Percentiles rank a stretch among this genome's conserved stretches.
Conservation (phyloP, 129 eudicot genomes). For the carrot (Daucus carota) region DNA sequence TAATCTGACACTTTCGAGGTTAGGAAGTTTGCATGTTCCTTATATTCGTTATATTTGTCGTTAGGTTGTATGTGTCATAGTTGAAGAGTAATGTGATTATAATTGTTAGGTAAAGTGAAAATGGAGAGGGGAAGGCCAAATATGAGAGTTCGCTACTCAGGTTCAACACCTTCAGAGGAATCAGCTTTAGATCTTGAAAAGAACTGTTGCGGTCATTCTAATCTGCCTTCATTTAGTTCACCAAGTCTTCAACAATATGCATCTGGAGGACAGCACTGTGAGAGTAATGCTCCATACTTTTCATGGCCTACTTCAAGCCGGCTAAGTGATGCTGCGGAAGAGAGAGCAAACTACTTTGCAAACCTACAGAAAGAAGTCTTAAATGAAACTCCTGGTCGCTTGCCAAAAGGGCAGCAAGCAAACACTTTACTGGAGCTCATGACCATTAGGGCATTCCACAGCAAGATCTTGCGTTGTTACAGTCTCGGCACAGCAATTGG, state of each 20-base stretch:
- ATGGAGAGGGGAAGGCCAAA: conserved; percentile 57
- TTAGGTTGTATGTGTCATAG: background rate
- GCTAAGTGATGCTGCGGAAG: conserved; percentile 84
- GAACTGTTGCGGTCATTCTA: conserved; percentile 44
- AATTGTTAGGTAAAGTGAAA: background rate
- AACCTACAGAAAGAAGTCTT: conserved; percentile 86
- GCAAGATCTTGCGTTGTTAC: conserved; percentile 80
- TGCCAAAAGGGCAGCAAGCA: conserved; percentile 93
- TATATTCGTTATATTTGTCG: background rate
- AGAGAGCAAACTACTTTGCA: conserved; percentile 75
- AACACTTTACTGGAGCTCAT: conserved; percentile 80
- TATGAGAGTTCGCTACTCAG: conserved; percentile 47
- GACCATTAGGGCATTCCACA: conserved; percentile 94
- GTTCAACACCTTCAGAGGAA: conserved; percentile 85
- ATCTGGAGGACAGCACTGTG: conserved; percentile 79
- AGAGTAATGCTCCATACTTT: conserved; percentile 81
- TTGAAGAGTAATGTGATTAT: background rate
- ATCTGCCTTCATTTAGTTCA: conserved; percentile 47
- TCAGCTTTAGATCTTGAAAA: conserved; percentile 80
- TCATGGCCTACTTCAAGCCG: conserved; percentile 88
- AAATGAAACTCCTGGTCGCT: conserved; percentile 68
- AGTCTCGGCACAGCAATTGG: conserved; percentile 97
- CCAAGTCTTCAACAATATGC: conserved; percentile 70
- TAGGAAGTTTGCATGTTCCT: background rate
- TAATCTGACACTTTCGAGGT: background rate